Conservation (phyloP, 2,329 filamentous ascomycete species). For the Cladorrhinum sp. region DNA sequence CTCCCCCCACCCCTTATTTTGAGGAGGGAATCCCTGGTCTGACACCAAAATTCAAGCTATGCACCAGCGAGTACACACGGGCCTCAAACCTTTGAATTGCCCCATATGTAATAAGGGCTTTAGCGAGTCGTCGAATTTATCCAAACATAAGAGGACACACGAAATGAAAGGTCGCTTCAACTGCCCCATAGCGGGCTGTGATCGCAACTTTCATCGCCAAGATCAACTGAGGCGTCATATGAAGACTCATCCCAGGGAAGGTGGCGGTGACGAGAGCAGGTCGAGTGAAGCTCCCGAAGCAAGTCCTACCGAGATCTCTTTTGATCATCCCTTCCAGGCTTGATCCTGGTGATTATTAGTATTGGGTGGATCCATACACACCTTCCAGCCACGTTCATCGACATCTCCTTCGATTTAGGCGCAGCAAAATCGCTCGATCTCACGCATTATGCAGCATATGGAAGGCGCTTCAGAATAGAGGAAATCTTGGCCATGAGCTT, state of each 20-base stretch:
- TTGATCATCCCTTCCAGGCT: conserved; percentile 7
- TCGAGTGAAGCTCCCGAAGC: background rate
- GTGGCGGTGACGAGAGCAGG: conserved; percentile 3
- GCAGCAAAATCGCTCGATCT: too few species aligned
- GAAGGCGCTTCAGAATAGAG: too few species aligned
- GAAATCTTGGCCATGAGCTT: too few species aligned
- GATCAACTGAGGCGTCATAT: conserved; percentile 60
- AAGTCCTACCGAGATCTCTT: conserved; percentile 6
- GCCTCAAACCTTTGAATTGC: conserved; percentile 60
- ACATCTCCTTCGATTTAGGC: background rate
- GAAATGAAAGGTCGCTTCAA: conserved; percentile 49
- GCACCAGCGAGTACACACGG: conserved; percentile 64
- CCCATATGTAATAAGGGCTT: conserved; percentile 58
- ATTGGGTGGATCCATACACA: background rate
- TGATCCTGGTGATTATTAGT: background rate
- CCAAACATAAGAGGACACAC: conserved; percentile 64
- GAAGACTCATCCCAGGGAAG: conserved; percentile 32
- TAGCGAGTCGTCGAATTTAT: conserved; percentile 63
- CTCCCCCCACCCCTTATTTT: background rate
- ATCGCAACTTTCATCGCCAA: conserved; percentile 56
- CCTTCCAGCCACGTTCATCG: background rate
- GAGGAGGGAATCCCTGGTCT: background rate
- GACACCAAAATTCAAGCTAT: conserved; percentile 47
- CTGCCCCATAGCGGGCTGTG: conserved; percentile 49
- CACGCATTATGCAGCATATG: too few species aligned